Percentiles rank a stretch among this genome's conserved stretches.
Evolutionary conservation across 2,329 filamentous ascomycete species (phyloP).

Genomic region (Nothomitra cinnamomea): DNA sequence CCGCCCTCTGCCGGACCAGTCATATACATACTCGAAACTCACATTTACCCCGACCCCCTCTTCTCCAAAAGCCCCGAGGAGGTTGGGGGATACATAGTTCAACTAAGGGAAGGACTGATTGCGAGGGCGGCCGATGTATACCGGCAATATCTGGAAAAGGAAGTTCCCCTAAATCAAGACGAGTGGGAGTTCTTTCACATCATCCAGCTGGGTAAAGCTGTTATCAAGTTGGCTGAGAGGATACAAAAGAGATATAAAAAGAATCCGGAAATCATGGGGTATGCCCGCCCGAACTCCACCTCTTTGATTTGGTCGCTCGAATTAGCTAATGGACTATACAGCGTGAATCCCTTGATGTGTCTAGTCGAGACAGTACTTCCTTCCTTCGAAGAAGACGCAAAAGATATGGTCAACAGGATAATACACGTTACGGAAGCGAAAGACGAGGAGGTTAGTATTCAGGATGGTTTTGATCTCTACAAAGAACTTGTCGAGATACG

Average conservation of each 20-base stretch:
- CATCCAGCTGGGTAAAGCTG: slow-evolving; percentile 70
- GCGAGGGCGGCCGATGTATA: slow-evolving; percentile 68
- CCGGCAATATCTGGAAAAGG: slow-evolving; percentile 55
- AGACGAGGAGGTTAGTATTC: slow-evolving; percentile 60
- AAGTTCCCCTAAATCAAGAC: slow-evolving; percentile 63
- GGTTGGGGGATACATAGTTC: slow-evolving; percentile 50
- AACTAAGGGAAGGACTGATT: slow-evolving; percentile 55
- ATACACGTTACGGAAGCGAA: slow-evolving; percentile 53
- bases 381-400: slow-evolving; percentile 75
- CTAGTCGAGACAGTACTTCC: slow-evolving; percentile 74
- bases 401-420: slow-evolving; percentile 69
- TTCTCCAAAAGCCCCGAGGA: slow-evolving; percentile 59
- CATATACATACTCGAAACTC: slow-evolving; percentile 64
- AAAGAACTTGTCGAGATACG: slow-evolving; percentile 74
- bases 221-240: slow-evolving; percentile 70
- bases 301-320: not conserved
- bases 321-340: slow-evolving; percentile 11
- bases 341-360: slow-evolving; percentile 45
- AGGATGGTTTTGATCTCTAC: slow-evolving; percentile 92
- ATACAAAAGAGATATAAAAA: slow-evolving; percentile 87
- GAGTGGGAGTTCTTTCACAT: slow-evolving; percentile 86
- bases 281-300: slow-evolving; percentile 29
- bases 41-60: slow-evolving; percentile 61
- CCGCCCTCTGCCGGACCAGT: slow-evolving; percentile 63
- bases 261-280: slow-evolving; percentile 73